Base-by-base conservation (phyloP, 208 protist genomes). In the Zelonia costaricensis region DNA sequence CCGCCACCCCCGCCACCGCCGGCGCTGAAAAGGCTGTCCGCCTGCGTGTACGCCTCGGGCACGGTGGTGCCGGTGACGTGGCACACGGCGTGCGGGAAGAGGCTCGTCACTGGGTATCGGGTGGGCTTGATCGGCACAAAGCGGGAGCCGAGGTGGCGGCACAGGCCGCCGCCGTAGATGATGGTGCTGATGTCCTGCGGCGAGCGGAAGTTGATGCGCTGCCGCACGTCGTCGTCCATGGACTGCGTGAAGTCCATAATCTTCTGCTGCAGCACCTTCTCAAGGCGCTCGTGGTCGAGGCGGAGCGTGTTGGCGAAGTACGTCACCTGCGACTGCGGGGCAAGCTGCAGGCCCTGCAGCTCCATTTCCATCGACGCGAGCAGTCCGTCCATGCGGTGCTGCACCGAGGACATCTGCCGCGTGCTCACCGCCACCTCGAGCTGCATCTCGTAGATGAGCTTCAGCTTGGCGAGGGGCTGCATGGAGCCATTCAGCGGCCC, bases 281-380 rank as follows among this genome's bases (percentile, higher is more conserved):
- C 90, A 6, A 95, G 76, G 27, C 81, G 75, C 36, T 84, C 78
- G 67, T 87, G 90, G 28, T 88, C 74, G 36, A 70, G 65, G 45
- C 77, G 80, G 20, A 95, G 71, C 13, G 74, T 69, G 27, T 88
- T 69, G 45, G 84, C 70, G 60, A 95, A 93, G 49, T 57, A 48
- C 9, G 70, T 83, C 22, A 95, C 69, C 59, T 90, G 74, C 28
- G 59, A 59, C 72, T 95, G 90, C 48, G 81, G 54, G 28, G 75
- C 82, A 16, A 95, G 54, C 62, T 93, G 86, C 59, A 95, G 71
- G 1, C 90, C 90, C 44, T 91, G 77, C 47, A 78, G 40, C 77
- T 95, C 90, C 93, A 97, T 97, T 76, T 96, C 93, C 45, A 92
- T 74, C n/a, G 90, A 82, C 3, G 88, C 86, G 16, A 96, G 77